Base-by-base conservation (phyloP, 139 green algal genomes). In the Limnomonas spitsbergensis region DNA sequence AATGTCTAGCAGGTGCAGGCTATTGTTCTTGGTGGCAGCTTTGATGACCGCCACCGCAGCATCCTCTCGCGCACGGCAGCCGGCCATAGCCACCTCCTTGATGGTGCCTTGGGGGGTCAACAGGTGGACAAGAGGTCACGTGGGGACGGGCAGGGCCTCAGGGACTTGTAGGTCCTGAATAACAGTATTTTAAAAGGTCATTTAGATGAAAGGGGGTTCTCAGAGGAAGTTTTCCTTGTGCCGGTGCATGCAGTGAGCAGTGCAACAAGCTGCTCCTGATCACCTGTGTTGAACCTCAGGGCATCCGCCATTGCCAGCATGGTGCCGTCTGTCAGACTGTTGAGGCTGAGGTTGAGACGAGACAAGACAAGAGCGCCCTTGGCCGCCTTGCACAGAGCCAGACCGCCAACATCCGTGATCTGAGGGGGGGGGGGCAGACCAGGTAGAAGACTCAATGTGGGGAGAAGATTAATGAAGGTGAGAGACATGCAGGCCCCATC, bases 1-100 rank as follows among this genome's bases (percentile, higher is more conserved):
- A 40, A 90, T 68, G 69, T 90, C 86, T 72, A 90, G 79, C 66
- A 90, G 77, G 38, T 88, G 83, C 34, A 90, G 77, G 6, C 76
- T 79, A 71, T 80, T 84, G 76, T 85, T 88, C 6, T 68, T 69
- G 35, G 69, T 71, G 20, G 79, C 83, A 26, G 86, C 81, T 3
- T 39, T 40, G 36, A 90, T 75, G 40, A 90, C 69, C 32, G 73
- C 78, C 20, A 81, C 79, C 1, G 77, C 52, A 4, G 75, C 73
- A 26, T 86, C 81, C 66, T 87, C 79, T 2, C 40, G 71, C 2
- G 77, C 80, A 2, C 77, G 72, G 39, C 32, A 82, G 34, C 86
- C 86, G 29, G 27, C 29, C 29, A 72, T 7, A 36, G 80, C 76
- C 47, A 90, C 79, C 74, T 90, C 85, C 20, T 83, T 78, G n/a